Evolutionary conservation across 208 protist genomes (phyloP), one percentile per base, ranked within the genome.

Genomic region (Leptomonas seymouri): DNA sequence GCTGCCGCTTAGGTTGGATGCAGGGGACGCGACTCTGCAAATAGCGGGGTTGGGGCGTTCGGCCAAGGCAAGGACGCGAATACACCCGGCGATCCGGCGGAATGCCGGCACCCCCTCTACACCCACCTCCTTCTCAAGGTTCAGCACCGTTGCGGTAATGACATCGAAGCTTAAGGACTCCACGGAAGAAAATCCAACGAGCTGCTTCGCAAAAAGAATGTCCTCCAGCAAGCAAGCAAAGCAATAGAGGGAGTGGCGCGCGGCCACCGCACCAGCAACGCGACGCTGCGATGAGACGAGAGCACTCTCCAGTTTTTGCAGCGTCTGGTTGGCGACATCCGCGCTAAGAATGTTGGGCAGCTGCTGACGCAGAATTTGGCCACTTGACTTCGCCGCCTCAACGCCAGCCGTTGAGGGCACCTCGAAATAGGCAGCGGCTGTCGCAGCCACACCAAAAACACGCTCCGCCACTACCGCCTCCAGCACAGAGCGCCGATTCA

Each of bases 91-190:
- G 36, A 77, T 61, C n/a, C 71, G 71, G 8, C 51, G 59, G 39
- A 74, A 53, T 7, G 54, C 60, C 28, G 60, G 67, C 61, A 66
- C 20, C 18, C 50, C 42, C 9, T 71, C 58, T 21, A 63, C 67
- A 5, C 67, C 63, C 7, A 76, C 44, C 49, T 74, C 74, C 44
- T 74, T 69, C 21, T 76, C 78, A 25, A 78, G 58, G 39, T 71
- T 71, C 3, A 83, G 60, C 44, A 79, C 59, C 14, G 74, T 77
- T 0, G 78, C 68, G 3, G 68, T 73, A 31, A 83, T 50, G 15
- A 76, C 68, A 21, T 74, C 73, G n/a, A 83, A 83, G 41, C 59
- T 78, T 7, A 83, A 36, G 15, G 66, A 80, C 54, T 88, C 83
- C 15, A 50, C 57, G 0, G 65, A 34, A 8, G 71, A 63, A 45